phyloP scores from a whole-genome alignment of 2,329 filamentous ascomycete genomes.

The Diaporthe batatas region DNA sequence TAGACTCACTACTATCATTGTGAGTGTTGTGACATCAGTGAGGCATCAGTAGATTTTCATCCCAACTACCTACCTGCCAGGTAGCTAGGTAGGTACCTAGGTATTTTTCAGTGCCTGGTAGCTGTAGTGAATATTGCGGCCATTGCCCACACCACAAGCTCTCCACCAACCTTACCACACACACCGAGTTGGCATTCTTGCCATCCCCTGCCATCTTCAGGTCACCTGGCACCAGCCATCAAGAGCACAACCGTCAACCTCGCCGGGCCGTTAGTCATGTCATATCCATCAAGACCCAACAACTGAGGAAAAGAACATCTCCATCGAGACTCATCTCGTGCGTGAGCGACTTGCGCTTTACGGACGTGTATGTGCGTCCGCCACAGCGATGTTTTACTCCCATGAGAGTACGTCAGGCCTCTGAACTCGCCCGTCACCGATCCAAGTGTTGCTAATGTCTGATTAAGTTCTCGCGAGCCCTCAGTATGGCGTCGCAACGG shows the following conservation, averaged over 20 bases:
- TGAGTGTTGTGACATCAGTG: neutral
- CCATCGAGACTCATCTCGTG: neutral
- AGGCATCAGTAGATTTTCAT: conserved; percentile 3
- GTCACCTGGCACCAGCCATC: neutral
- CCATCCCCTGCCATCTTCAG: neutral
- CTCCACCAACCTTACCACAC: neutral
- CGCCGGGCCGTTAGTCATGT: neutral
- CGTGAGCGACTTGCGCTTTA: neutral
- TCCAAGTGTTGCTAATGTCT: conserved; percentile 43
- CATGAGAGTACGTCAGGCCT: conserved; percentile 81
- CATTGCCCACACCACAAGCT: neutral
- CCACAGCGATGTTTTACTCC: conserved; percentile 87
- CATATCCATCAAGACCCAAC: neutral
- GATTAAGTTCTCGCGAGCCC: conserved; percentile 80
- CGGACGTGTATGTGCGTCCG: conserved; percentile 12
- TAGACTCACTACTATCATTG: neutral
- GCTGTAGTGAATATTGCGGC: neutral
- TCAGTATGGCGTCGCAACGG: conserved; percentile 92
- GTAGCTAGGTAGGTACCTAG: too few species aligned
- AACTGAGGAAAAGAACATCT: neutral
- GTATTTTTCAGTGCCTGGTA: neutral
- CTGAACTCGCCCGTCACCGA: neutral
- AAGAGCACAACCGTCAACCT: neutral
- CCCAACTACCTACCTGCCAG: neutral
- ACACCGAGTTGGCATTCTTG: neutral